Conservation (phyloP, 2,329 filamentous ascomycete species). For the Pseudogymnoascus sp. region DNA sequence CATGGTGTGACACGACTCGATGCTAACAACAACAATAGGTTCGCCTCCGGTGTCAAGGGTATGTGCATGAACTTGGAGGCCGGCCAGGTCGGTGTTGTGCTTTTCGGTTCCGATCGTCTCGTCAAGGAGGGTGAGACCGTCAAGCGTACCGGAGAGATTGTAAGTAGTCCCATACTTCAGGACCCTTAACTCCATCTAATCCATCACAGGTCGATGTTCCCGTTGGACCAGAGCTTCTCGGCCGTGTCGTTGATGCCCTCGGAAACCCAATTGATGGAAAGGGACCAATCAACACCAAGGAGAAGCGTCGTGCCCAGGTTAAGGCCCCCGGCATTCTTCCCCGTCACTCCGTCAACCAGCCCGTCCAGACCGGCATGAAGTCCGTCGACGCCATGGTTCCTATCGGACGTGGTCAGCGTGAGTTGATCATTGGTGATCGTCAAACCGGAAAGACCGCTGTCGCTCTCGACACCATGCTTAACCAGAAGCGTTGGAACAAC, state of each 20-base stretch:
- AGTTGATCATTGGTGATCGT: conserved; percentile 99
- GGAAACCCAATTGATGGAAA: conserved; percentile 99
- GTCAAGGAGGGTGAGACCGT: conserved; percentile 99
- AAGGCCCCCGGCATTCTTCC: conserved; percentile 99
- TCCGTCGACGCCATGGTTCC: conserved; percentile 99
- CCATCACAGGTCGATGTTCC: conserved; percentile 79
- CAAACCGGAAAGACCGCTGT: conserved; percentile 99
- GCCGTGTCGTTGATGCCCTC: conserved; percentile 96
- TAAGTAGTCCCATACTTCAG: conserved; percentile 45
- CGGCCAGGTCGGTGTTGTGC: conserved; percentile 99
- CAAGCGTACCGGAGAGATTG: conserved; percentile 99
- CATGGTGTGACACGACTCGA: conserved; percentile 22
- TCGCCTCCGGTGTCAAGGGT: conserved; percentile 98
- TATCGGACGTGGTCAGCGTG: conserved; percentile 99
- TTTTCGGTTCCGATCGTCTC: conserved; percentile 99
- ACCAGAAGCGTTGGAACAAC: conserved; percentile 98
- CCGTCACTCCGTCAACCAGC: conserved; percentile 94
- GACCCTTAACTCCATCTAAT: conserved; percentile 17
- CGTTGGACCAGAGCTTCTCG: conserved; percentile 86
- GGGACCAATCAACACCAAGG: conserved; percentile 86
- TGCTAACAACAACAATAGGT: conserved; percentile 50
- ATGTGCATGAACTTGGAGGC: conserved; percentile 99
- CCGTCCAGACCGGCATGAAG: conserved; percentile 99
- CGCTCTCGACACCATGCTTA: conserved; percentile 94
- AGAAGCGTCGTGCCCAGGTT: conserved; percentile 93